Percentiles rank a stretch among this genome's conserved stretches.
phyloP scores from a whole-genome alignment of 1,139 yeast genomes.

The Yamadazyma kanchanaburiensis region DNA sequence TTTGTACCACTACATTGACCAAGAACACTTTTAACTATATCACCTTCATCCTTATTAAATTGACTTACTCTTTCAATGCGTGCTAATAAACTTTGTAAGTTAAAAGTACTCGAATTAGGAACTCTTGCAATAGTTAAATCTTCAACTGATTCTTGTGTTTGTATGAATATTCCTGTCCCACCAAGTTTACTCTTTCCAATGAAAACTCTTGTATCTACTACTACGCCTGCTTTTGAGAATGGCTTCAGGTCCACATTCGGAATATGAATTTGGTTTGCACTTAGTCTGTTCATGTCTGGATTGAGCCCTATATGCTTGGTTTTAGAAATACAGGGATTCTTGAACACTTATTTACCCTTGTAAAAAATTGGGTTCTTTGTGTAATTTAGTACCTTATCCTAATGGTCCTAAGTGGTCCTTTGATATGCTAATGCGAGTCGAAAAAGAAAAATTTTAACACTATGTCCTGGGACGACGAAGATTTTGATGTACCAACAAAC shows the following conservation, averaged over 20 bases:
- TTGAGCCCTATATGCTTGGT: too few relatives aligned
- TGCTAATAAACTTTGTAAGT: slow-evolving; percentile 26
- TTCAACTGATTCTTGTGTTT: slow-evolving; percentile 10
- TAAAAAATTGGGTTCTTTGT: too few relatives aligned
- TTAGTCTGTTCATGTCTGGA: slow-evolving; percentile 8
- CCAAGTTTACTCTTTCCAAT: slow-evolving; percentile 26
- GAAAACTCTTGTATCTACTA: slow-evolving; percentile 13
- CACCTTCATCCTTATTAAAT: slow-evolving; percentile 17
- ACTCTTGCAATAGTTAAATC: slow-evolving; percentile 30
- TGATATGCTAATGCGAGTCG: slow-evolving; percentile 4
- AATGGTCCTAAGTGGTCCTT: not conserved
- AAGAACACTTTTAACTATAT: slow-evolving; percentile 20
- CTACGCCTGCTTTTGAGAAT: slow-evolving; percentile 12
- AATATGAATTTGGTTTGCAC: slow-evolving; percentile 8
- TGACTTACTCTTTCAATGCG: slow-evolving; percentile 19
- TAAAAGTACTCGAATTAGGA: slow-evolving; percentile 27
- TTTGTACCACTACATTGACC: slow-evolving; percentile 12
- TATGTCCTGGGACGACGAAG: slow-evolving; percentile 82
- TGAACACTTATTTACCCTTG: too few relatives aligned
- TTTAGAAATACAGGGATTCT: too few relatives aligned
- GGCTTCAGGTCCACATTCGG: slow-evolving; percentile 17
- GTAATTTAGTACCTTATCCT: too few relatives aligned
- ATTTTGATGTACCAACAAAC: slow-evolving; percentile 67
- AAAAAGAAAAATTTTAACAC: not conserved
- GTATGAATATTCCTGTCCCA: slow-evolving; percentile 32